Evolutionary conservation across 1,284 basidiomycete genomes (phyloP), one percentile per base, ranked within the genome.

Genomic region (Schizophyllum commune): DNA sequence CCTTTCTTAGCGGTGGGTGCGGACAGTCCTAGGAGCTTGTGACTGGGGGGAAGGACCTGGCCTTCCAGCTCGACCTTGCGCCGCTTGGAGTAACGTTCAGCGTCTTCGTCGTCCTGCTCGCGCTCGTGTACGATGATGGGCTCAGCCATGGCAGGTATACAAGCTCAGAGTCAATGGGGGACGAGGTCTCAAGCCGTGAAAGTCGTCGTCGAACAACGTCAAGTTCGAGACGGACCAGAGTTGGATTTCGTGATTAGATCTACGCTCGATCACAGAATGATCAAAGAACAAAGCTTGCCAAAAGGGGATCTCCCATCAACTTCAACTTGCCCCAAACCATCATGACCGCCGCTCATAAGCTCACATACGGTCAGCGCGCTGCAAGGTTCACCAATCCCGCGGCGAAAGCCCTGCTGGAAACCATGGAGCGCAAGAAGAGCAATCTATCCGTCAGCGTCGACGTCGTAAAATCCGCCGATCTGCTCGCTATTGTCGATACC

Each of bases 401-500:
- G 8, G 92, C 93, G 0, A 86, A 79, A 68, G 74, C 81, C 1
- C 82, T 99, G 4, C 83, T 99, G 13, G 83, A 88, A 70, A 88
- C 88, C 7, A 95, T 98, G 73, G 90, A 88, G 64, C 82, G 89
- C 66, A 99, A 99, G 75, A 81, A 89, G 71, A 85, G 92, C 27
- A 99, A 99, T 73, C 84, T 99, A 20, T 94, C 93, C 60, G 93
- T 99, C 64, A 95, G 92, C 67, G 94, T 99, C 32, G 97, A 99
- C 77, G 94, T 99, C 51, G 93, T 92, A 6, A 89, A 82, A 64
- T 84, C 88, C 64, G 80, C 79, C 19, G 89, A 94, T 68, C 88
- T 98, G 68, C 80, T 99, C 59, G 81, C 84, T 59, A 89, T 99
- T 67, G 88, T 97, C 67, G 89, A 96, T 66, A 83, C 85, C 21